phyloP scores from a whole-genome alignment of 2,329 filamentous ascomycete species.

The Mollisiaceae sp. region DNA sequence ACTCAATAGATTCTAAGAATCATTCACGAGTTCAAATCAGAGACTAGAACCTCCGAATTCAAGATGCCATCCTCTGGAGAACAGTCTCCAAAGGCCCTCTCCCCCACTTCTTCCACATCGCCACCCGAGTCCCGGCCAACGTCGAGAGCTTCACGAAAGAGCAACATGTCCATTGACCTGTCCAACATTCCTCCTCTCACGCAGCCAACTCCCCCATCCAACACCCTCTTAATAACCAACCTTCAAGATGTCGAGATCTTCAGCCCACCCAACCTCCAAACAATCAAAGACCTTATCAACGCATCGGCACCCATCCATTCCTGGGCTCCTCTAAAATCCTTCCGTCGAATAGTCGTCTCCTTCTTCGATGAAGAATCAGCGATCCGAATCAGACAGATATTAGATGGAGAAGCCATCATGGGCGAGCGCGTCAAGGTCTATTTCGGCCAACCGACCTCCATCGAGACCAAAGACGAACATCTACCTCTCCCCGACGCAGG shows the following conservation, averaged over 20 bases:
- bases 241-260: slow-evolving; percentile 76
- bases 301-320: slow-evolving; percentile 74
- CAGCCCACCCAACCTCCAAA: slow-evolving; percentile 72
- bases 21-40: neutral
- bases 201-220: slow-evolving; percentile 76
- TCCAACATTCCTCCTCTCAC: slow-evolving; percentile 71
- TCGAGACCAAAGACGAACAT: slow-evolving; percentile 60
- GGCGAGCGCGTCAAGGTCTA: slow-evolving; percentile 72
- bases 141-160: slow-evolving; percentile 41
- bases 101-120: slow-evolving; percentile 30
- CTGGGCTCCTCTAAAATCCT: slow-evolving; percentile 81
- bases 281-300: slow-evolving; percentile 73
- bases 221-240: slow-evolving; percentile 86
- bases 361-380: slow-evolving; percentile 75
- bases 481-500: slow-evolving; percentile 71
- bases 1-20: neutral
- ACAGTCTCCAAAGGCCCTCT: slow-evolving; percentile 1
- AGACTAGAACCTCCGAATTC: neutral
- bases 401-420: slow-evolving; percentile 76
- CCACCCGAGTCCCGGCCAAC: slow-evolving; percentile 35
- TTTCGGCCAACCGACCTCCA: slow-evolving; percentile 67
- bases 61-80: slow-evolving; percentile 19
- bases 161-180: slow-evolving; percentile 71
- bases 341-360: slow-evolving; percentile 80
- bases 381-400: slow-evolving; percentile 71